Evolutionary conservation across 345 rosid species (phyloP).

Genomic region (Populus davidiana): DNA sequence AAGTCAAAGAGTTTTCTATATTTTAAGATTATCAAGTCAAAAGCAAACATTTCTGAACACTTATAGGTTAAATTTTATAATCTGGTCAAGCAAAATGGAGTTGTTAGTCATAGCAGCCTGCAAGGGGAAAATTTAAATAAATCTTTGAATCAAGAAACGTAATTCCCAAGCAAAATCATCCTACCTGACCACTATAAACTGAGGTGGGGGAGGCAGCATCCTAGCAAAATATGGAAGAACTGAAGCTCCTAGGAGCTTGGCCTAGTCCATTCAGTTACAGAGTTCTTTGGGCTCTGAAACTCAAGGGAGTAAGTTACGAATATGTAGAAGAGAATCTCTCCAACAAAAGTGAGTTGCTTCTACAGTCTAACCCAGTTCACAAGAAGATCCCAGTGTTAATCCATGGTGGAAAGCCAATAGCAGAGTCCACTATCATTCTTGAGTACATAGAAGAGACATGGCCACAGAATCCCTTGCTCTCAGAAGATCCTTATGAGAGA

Average conservation of each 20-base stretch:
- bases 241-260: slow-evolving; percentile 24
- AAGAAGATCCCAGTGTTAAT: slow-evolving; percentile 16
- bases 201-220: background rate
- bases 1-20: too few species aligned
- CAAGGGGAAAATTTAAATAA: background rate
- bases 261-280: slow-evolving; percentile 24
- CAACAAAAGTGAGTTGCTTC: slow-evolving; percentile 17
- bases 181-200: background rate
- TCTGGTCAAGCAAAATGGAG: background rate
- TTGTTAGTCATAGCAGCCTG: background rate
- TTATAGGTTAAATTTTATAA: background rate
- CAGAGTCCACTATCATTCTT: slow-evolving; percentile 15
- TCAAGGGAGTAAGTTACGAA: slow-evolving; percentile 20
- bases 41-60: too few species aligned
- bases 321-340: slow-evolving; percentile 12
- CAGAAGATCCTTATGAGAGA: slow-evolving; percentile 14
- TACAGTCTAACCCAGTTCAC: slow-evolving; percentile 21
- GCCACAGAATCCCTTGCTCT: slow-evolving; percentile 20
- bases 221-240: slow-evolving; percentile 12
- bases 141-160: background rate
- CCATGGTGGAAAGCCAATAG: slow-evolving; percentile 8
- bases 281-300: slow-evolving; percentile 20
- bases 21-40: too few species aligned
- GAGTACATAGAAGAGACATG: slow-evolving; percentile 19
- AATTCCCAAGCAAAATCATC: background rate